Base-by-base conservation (phyloP, 805 yeast species). In the Sugiyamaella valdiviana region DNA sequence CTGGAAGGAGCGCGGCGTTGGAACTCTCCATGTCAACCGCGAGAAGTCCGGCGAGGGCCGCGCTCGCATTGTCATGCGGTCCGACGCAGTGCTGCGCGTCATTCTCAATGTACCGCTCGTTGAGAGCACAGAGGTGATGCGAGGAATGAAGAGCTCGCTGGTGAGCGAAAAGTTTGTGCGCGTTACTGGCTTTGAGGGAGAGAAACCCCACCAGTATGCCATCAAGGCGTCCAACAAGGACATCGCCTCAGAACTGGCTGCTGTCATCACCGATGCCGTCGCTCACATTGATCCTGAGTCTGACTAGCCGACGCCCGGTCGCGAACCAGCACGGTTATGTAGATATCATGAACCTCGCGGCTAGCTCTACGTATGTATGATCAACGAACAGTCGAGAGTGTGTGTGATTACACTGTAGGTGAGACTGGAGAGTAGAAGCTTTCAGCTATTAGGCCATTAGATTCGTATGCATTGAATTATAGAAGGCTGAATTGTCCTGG, bases 1-100 rank as follows among this genome's bases (percentile, higher is more conserved):
- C 1, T 93, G 99, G 99, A 93, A 87, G 63, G 99, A 93, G 66
- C 79, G 93, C 60, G 99, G 99, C 20, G 74, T 85, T 38, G 99
- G 99, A 2, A 75, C 79, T 3, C 68, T 93, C n/a, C 95, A 87
- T 62, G 75, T 93, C 21, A 91, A 93, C 65, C 65, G 67, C 41
- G 51, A 49, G 5, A 50, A 51, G n/a, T 56, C 46, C 22, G 44
- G 47, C 7, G 51, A 45, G 12, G 32, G 52, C 2, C 76, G 75
- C 47, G 73, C 82, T 0, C 78, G 99, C 57, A 63, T 93, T 9
- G 83, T 93, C 4, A 89, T 93, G 96, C 79, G 99, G 63, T 82
- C 95, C 3, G 86, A 85, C 51, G 95, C 95, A 2, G 76, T 87
- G 15, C 72, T 88, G 52, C 79, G 88, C 54, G 91, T 93, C 9